Percentiles rank a stretch among this genome's conserved stretches.
Conservation (phyloP, 352 stramenopile genomes). For the Phytopythium cucurbitacearum region DNA sequence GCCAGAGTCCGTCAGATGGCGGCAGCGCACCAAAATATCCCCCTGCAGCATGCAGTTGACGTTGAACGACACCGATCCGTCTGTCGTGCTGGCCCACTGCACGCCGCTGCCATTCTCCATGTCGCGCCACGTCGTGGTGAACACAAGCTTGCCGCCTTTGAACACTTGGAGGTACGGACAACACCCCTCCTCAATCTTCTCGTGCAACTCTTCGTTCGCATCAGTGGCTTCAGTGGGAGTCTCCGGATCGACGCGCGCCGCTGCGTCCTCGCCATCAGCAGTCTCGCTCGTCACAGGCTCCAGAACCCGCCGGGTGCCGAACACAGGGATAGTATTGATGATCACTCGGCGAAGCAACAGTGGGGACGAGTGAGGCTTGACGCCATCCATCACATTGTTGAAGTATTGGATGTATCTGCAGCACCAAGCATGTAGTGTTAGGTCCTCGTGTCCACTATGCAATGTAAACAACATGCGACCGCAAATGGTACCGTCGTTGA, state of each 20-base stretch:
- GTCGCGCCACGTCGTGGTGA: slow-evolving; percentile 90
- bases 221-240: slow-evolving; percentile 11
- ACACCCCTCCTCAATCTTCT: slow-evolving; percentile 87
- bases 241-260: slow-evolving; percentile 20
- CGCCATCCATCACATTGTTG: slow-evolving; percentile 95
- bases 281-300: slow-evolving; percentile 46
- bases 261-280: slow-evolving; percentile 20
- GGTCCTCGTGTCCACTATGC: not conserved
- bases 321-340: slow-evolving; percentile 92
- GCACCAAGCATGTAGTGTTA: not conserved
- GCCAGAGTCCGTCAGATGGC: slow-evolving; percentile 89
- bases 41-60: slow-evolving; percentile 96
- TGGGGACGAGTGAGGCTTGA: slow-evolving; percentile 92
- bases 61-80: slow-evolving; percentile 92
- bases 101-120: slow-evolving; percentile 86
- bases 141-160: slow-evolving; percentile 95
- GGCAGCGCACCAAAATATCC: slow-evolving; percentile 95
- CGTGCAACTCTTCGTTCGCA: slow-evolving; percentile 47
- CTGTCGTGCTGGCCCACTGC: slow-evolving; percentile 86
- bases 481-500: slow-evolving; percentile 79
- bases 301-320: slow-evolving; percentile 60
- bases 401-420: slow-evolving; percentile 97
- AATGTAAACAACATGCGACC: not conserved
- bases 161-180: slow-evolving; percentile 98
- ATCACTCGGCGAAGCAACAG: slow-evolving; percentile 94